Percentiles rank a stretch among this genome's conserved stretches.
Evolutionary conservation across 2,329 filamentous ascomycete species (phyloP).

Genomic region (Trichoderma atroviride): DNA sequence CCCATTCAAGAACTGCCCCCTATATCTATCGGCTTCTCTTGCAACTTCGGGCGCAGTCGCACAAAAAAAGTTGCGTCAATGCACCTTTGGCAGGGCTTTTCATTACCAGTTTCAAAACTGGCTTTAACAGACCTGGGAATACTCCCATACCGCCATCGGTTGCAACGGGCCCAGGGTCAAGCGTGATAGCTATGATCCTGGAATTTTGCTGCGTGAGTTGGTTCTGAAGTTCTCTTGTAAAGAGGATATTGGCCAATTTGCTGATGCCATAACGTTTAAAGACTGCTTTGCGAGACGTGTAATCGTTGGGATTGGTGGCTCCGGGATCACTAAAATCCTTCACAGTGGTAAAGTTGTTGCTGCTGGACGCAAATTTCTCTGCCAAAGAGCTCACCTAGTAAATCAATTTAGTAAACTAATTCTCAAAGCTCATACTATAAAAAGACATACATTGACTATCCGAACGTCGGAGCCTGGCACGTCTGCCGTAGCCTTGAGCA

Average conservation of each 20-base stretch:
- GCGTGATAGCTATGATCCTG: neutral
- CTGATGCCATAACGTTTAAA: conserved; percentile 2
- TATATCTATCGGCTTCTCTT: neutral
- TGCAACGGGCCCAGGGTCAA: conserved; percentile 9
- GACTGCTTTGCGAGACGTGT: neutral
- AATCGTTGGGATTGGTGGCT: neutral
- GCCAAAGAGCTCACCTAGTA: neutral
- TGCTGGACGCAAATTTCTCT: neutral
- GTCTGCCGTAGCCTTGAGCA: neutral
- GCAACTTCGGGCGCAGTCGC: neutral
- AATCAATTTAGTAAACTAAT: neutral
- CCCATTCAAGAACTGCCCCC: neutral
- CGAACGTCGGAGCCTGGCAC: neutral
- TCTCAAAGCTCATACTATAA: fast-evolving
- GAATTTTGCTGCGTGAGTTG: neutral
- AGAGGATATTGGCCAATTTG: conserved; percentile 3
- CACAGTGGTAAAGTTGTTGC: neutral
- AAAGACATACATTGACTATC: neutral
- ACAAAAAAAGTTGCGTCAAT: neutral
- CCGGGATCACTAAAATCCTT: conserved; percentile 6
- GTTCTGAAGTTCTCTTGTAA: conserved; percentile 1
- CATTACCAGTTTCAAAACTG: conserved; percentile 5
- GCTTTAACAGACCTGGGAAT: neutral
- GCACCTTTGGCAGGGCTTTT: conserved; percentile 4
- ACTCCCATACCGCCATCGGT: conserved; percentile 8